phyloP scores from a whole-genome alignment of 1,284 basidiomycete genomes.

The Meira miltonrushii region DNA sequence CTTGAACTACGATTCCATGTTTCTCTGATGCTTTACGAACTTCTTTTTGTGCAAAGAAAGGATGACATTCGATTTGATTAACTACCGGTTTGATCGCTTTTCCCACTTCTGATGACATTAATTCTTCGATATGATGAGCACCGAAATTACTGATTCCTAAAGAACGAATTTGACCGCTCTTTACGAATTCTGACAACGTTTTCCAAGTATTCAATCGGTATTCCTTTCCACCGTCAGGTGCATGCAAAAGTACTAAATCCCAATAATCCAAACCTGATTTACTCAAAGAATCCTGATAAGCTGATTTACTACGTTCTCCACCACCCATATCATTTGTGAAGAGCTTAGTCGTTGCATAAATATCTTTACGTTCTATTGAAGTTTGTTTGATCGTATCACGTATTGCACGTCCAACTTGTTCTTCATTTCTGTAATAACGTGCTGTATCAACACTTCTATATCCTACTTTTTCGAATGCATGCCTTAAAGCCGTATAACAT shows the following conservation, averaged over 20 bases:
- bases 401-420: slow-evolving; percentile 60
- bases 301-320: slow-evolving; percentile 21
- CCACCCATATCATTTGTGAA: slow-evolving; percentile 8
- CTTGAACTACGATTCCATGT: slow-evolving; percentile 68
- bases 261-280: slow-evolving; percentile 30
- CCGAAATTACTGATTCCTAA: slow-evolving; percentile 34
- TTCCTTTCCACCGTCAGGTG: slow-evolving; percentile 36
- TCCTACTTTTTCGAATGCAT: slow-evolving; percentile 2
- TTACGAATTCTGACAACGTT: slow-evolving; percentile 26
- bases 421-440: slow-evolving; percentile 70
- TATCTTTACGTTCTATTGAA: slow-evolving; percentile 54
- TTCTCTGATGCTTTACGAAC: slow-evolving; percentile 71
- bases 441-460: slow-evolving; percentile 54
- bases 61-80: slow-evolving; percentile 65
- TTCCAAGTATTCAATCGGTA: slow-evolving; percentile 36
- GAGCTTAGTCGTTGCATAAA: slow-evolving; percentile 60
- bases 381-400: slow-evolving; percentile 55
- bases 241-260: slow-evolving; percentile 46
- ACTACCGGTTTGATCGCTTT: slow-evolving; percentile 14
- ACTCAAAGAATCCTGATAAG: slow-evolving; percentile 21
- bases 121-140: slow-evolving; percentile 23
- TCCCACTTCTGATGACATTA: slow-evolving; percentile 47
- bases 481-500: not conserved
- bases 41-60: slow-evolving; percentile 72
- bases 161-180: slow-evolving; percentile 21